Evolutionary conservation across 2,329 filamentous ascomycete species (phyloP), one percentile per base, ranked within the genome.

Genomic region (Penicillium sp.): DNA sequence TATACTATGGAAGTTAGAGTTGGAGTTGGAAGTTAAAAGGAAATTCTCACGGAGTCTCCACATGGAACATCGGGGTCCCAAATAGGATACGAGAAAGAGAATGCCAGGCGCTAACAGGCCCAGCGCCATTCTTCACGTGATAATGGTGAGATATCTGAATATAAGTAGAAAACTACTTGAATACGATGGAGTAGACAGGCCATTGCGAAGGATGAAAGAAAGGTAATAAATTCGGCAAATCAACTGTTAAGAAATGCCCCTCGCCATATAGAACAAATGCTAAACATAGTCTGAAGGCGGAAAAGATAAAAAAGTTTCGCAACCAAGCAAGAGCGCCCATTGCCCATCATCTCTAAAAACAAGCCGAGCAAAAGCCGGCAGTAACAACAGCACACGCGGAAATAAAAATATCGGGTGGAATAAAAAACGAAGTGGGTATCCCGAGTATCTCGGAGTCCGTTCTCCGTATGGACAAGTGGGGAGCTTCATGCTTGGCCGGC

Each of bases 241-340:
- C 37, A 43, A 43, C 39, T 43, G 39, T 43, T 28, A 16, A 43
- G 39, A 43, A 43, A 43, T 43, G 39, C 24, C 39, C 39, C 14
- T 43, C 23, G 39, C 24, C 23, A 14, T 8, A 16, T 10, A n/a
- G 8, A 5, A 11, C 10, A 10, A 16, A 43, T 8, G 13, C 36
- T 39, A 13, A 39, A 21, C 18, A 21, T 3, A 39, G 36, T 36
- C n/a, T 6, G 18, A 36, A n/a, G 23, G 21, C 24, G 39, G 24
- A 43, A 43, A 29, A 28, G 14, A 28, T 43, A 21, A 43, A 28
- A 42, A 42, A 43, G 16, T 26, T 28, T 43, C 14, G n/a, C 21
- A 43, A 26, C 39, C 39, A 43, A 43, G 39, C 39, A 43, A 43
- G 39, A 43, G 39, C 39, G 24, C 39, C 39, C 39, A 43, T 43